Evolutionary conservation across 1,284 basidiomycete genomes (phyloP).

Genomic region (Earliella scabrosa): DNA sequence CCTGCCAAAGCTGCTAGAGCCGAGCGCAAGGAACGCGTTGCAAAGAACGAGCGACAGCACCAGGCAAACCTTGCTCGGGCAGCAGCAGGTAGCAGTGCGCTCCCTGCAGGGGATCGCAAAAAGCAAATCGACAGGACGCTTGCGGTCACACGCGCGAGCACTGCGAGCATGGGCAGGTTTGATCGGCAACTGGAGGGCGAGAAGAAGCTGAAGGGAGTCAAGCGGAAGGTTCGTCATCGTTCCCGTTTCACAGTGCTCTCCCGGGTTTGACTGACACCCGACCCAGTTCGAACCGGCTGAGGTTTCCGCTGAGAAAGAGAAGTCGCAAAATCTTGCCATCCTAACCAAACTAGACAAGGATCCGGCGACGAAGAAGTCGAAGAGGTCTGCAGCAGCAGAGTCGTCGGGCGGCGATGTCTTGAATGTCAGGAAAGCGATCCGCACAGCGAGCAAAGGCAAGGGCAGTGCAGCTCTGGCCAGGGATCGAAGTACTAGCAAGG

Average conservation of each 20-base stretch:
- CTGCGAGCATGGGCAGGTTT: constrained; percentile 93
- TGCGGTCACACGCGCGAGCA: constrained; percentile 81
- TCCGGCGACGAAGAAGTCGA: constrained; percentile 42
- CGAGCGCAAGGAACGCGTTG: constrained; percentile 79
- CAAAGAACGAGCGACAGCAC: constrained; percentile 87
- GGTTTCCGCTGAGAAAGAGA: constrained; percentile 67
- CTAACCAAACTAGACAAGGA: constrained; percentile 80
- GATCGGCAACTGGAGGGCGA: constrained; percentile 92
- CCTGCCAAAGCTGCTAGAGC: constrained; percentile 78
- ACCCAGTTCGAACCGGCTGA: constrained; percentile 83
- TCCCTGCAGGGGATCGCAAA: constrained; percentile 53
- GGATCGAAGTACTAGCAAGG: constrained; percentile 34
- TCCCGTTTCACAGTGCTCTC: too few relatives aligned
- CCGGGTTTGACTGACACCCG: constrained; percentile 5
- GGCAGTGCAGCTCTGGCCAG: constrained; percentile 61
- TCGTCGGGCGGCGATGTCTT: constrained; percentile 56
- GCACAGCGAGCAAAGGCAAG: constrained; percentile 71
- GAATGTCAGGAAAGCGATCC: constrained; percentile 88
- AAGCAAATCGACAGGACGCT: constrained; percentile 79
- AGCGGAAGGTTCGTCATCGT: constrained; percentile 88
- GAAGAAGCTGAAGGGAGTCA: constrained; percentile 85
- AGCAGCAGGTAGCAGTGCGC: constrained; percentile 36
- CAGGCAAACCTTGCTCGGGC: constrained; percentile 81
- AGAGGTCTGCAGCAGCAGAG: constrained; percentile 60
- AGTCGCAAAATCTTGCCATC: constrained; percentile 74